A percentile compares a stretch with the other conserved stretches of the same genome.
These are phyloP conservation scores for Phyllachora maydis DNA, from an alignment of 2,329 filamentous ascomycete genomes.

Conservation along the genomic window DNA sequence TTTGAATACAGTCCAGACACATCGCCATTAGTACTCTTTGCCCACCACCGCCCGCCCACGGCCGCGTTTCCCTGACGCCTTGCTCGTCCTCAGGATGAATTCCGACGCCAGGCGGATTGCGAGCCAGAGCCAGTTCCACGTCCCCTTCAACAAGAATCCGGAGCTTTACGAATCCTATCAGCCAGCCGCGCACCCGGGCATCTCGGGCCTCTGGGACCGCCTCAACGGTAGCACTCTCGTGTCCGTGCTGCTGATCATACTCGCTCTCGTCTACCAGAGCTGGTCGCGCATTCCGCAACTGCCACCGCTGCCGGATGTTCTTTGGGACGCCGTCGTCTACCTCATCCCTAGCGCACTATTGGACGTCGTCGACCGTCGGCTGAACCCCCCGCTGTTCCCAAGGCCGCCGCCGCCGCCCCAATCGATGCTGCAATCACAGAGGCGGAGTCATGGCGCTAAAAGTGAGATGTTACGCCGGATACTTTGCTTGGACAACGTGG, in stretches of 20 bases:
- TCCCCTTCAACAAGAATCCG: constrained; percentile 3
- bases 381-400: constrained; percentile 22
- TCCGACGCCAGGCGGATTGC: constrained; percentile 10
- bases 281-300: constrained; percentile 9
- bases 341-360: constrained; percentile 34
- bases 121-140: constrained; percentile 10
- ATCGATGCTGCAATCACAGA: constrained; percentile 13
- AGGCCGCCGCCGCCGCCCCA: constrained; percentile 14
- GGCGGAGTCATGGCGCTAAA: constrained; percentile 30
- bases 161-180: too few species aligned
- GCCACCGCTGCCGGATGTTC: constrained; percentile 18
- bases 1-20: too few species aligned
- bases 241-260: constrained; percentile 12
- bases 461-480: constrained; percentile 43
- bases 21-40: too few species aligned
- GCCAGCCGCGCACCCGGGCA: constrained; percentile 6
- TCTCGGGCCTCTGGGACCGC: constrained; percentile 10
- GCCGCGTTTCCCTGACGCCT: too few species aligned
- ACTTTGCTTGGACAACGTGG: constrained; percentile 33
- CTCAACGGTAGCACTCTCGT: constrained; percentile 15
- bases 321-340: constrained; percentile 41
- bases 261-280: constrained; percentile 14
- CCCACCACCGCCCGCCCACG: too few species aligned
- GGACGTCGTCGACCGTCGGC: constrained; percentile 33
- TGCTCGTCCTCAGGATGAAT: constrained; percentile 20